Conservation (phyloP, 202 grass and related monocot genomes). For the Schoenoplectus triqueter region DNA sequence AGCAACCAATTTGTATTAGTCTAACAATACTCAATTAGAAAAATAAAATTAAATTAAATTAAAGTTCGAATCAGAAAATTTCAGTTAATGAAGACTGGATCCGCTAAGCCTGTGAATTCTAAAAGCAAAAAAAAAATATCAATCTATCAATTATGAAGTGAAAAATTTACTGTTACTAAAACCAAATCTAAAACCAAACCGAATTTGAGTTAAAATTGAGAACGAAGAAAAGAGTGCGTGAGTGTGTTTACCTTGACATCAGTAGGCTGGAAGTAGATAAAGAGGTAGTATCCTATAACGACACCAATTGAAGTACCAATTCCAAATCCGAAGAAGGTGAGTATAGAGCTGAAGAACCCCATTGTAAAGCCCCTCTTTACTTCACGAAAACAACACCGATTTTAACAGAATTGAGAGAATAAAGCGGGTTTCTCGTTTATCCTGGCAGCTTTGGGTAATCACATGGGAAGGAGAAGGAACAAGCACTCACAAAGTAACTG, state of each 20-base stretch:
- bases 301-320: conserved; percentile 54
- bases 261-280: conserved; percentile 79
- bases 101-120: not conserved
- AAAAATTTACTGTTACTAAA: not conserved
- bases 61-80: not conserved
- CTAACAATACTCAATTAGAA: not conserved
- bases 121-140: not conserved
- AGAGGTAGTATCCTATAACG: conserved; percentile 69
- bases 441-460: not conserved
- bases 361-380: conserved; percentile 38
- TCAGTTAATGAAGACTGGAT: not conserved
- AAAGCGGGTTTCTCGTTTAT: no score
- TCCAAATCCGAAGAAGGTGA: conserved; percentile 73
- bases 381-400: not conserved
- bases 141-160: not conserved
- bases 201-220: not conserved
- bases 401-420: no score
- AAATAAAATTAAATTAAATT: not conserved
- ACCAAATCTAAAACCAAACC: not conserved
- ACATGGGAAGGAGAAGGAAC: not conserved
- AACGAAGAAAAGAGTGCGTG: not conserved
- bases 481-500: not conserved
- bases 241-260: conserved; percentile 66
- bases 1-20: conserved; percentile 23
- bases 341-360: conserved; percentile 63